These are phyloP conservation scores for Barnettozyma salicaria DNA, from an alignment of 805 yeast species.

Conservation along the genomic window DNA sequence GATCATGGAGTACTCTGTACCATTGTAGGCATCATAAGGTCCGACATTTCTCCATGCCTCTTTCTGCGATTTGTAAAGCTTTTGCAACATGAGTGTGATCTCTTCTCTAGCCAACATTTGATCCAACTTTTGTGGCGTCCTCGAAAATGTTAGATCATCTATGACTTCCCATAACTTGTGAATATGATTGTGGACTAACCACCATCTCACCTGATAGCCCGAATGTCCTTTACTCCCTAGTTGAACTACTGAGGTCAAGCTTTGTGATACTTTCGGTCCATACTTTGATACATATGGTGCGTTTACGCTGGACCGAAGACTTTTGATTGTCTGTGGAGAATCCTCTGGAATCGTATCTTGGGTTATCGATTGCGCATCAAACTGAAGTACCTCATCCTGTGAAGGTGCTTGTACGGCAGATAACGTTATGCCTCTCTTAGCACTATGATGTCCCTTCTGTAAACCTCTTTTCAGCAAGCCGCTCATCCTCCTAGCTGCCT, in stretches of 20 bases:
- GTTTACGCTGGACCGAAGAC: not conserved
- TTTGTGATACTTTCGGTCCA: not conserved
- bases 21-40: not conserved
- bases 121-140: not conserved
- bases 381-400: too few species aligned
- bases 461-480: too few species aligned
- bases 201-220: constrained; percentile 3
- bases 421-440: too few species aligned
- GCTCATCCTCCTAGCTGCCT: too few species aligned
- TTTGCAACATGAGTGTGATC: constrained; percentile 2
- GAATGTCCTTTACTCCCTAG: not conserved
- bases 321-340: not conserved
- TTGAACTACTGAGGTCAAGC: not conserved
- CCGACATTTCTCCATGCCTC: not conserved
- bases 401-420: too few species aligned
- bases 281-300: not conserved
- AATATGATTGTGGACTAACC: constrained; percentile 1
- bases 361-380: too few species aligned
- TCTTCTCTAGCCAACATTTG: constrained; percentile 7
- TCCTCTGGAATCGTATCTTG: too few species aligned
- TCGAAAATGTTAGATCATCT: not conserved
- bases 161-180: constrained; percentile 4
- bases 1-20: not conserved
- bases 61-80: constrained; percentile 3
- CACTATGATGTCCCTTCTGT: too few species aligned